These are phyloP conservation scores for Aspergillus floridensis DNA, from an alignment of 2,329 filamentous ascomycete species.

Conservation along the genomic window DNA sequence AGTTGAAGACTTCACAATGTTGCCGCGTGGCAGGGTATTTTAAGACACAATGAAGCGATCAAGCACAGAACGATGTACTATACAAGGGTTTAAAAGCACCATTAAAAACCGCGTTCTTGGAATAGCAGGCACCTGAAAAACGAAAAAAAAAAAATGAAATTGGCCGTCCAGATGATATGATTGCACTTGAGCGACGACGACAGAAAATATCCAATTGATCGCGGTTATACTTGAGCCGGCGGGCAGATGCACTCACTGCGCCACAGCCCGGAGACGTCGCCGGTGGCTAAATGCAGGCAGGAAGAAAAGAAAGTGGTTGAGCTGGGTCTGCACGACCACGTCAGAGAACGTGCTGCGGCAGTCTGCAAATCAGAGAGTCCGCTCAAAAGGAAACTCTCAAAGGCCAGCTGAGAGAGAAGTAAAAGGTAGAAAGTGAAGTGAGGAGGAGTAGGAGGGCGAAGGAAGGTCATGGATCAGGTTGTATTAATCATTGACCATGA, in stretches of 20 bases:
- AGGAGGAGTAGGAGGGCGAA: background rate
- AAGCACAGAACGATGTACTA: background rate
- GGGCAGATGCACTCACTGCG: slow-evolving; percentile 35
- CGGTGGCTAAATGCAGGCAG: slow-evolving; percentile 23
- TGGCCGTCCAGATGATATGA: background rate
- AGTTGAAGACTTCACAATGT: background rate
- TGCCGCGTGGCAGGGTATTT: slow-evolving; percentile 3
- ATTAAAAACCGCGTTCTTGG: background rate
- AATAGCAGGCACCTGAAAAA: background rate
- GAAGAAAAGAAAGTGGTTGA: slow-evolving; percentile 14
- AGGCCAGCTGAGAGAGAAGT: slow-evolving; percentile 4
- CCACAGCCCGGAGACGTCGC: slow-evolving; percentile 33
- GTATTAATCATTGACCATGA: slow-evolving; percentile 13
- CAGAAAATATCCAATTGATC: background rate
- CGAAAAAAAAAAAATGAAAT: no score
- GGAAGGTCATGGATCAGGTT: background rate
- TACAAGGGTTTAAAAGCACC: background rate
- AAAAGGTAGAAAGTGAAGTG: slow-evolving; percentile 5
- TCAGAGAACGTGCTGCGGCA: slow-evolving; percentile 26
- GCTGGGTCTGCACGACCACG: slow-evolving; percentile 31
- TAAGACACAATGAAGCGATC: background rate
- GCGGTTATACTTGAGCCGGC: slow-evolving; percentile 4
- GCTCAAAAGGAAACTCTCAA: slow-evolving; percentile 11
- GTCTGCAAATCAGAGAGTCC: slow-evolving; percentile 5
- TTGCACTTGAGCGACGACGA: background rate